Evolutionary conservation across 768 basidiomycete genomes (phyloP), one percentile per base, ranked within the genome.

Genomic region (Pluteus cervinus): DNA sequence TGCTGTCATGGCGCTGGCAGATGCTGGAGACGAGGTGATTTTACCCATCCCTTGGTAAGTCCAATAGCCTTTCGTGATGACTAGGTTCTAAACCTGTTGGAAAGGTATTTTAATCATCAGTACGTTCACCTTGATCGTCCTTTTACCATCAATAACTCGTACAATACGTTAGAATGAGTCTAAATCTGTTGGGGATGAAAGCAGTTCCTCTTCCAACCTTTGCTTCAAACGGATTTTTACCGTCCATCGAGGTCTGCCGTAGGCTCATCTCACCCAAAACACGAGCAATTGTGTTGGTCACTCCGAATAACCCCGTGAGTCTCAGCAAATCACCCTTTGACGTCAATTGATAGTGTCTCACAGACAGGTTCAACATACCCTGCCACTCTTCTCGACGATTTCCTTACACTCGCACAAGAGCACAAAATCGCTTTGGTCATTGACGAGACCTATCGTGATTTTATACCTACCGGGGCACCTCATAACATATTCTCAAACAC

Each of bases 381-480:
- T 0, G 68, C 75, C 0, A 49, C 56, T 0, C 65, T 86, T 4
- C 56, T 91, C 17, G 54, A 63, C 0, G 59, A 71, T 4, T 91
- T 89, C 46, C 71, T 73, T 2, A 46, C 61, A 0, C 70, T 91
- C 3, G 83, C 86, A 0, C 58, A 51, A 15, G 60, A 68, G 35
- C 55, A 66, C 18, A 62, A 67, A 1, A 49, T 89, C 12, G 80
- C 86, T 0, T 69, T 91, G 16, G 68, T 91, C 24, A 33, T 93
- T n/a, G 89, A 93, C 57, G 87, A 90, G 59, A 91, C 89, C 1
- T 93, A 93, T 57, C 73, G 87, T 9, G 87, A 91, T 53, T 89
- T 91, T 50, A 55, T 72, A n/a, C 44, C 61, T n/a, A 50, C 58
- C 4, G 48, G 47, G 14, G 73, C 83, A 2, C 77, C 83, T 0